Percentiles rank a stretch among this genome's conserved stretches.
These are phyloP conservation scores for Dactylellina cionopaga DNA, from an alignment of 2,329 filamentous ascomycete species.

Conservation along the genomic window DNA sequence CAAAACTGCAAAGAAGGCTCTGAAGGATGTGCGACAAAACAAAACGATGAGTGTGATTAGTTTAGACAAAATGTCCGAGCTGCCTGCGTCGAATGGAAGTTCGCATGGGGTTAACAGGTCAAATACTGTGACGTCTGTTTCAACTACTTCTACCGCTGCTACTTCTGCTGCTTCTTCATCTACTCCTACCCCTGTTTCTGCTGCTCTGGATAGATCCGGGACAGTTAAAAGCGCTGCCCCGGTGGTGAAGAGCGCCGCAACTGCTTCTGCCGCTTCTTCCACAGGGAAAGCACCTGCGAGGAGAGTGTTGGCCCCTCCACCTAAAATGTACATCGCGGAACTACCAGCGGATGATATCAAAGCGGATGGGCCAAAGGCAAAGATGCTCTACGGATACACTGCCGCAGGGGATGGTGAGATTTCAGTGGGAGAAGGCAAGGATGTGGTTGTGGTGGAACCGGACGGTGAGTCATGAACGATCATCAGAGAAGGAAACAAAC, in stretches of 20 bases:
- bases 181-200: conserved; percentile 43
- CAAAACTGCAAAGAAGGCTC: conserved; percentile 94
- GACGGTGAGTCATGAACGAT: conserved; percentile 75
- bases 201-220: conserved; percentile 25
- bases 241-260: conserved; percentile 21
- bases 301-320: conserved; percentile 86
- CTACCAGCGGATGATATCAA: conserved; percentile 63
- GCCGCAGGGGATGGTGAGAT: conserved; percentile 83
- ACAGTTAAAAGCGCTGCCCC: no score
- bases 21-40: conserved; percentile 61
- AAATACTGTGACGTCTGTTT: conserved; percentile 55
- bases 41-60: conserved; percentile 39
- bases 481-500: conserved; percentile 58
- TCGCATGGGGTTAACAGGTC: conserved; percentile 50
- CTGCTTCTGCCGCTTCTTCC: conserved; percentile 26
- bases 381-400: conserved; percentile 90
- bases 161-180: no score
- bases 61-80: conserved; percentile 41
- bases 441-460: conserved; percentile 80
- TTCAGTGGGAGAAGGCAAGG: conserved; percentile 78
- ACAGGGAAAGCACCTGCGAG: conserved; percentile 40
- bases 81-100: conserved; percentile 46
- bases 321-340: conserved; percentile 78
- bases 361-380: conserved; percentile 73
- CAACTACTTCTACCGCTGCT: conserved; percentile 35